phyloP scores from a whole-genome alignment of 306 rosid species.

The Lablab purpureus region DNA sequence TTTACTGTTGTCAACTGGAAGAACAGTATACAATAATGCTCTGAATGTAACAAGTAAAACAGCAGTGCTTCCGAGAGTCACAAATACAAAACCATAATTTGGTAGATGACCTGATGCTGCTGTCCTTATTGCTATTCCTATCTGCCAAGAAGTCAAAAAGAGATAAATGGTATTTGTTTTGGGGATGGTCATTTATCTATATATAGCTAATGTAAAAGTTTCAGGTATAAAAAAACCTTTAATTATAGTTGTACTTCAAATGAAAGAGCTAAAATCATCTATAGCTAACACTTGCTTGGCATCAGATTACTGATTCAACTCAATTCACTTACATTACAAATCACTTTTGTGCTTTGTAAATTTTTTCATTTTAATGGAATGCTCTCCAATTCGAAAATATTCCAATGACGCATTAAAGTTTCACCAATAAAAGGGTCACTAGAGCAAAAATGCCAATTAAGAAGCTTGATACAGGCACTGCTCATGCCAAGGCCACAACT shows the following conservation, averaged over 20 bases:
- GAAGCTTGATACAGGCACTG: background rate
- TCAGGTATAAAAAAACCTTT: too few species aligned
- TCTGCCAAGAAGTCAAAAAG: slow-evolving; percentile 54
- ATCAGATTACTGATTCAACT: background rate
- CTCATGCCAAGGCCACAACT: slow-evolving; percentile 1
- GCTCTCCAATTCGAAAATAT: background rate
- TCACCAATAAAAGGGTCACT: background rate
- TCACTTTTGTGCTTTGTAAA: background rate
- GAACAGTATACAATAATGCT: slow-evolving; percentile 64
- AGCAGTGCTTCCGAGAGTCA: slow-evolving; percentile 89
- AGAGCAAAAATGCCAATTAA: background rate
- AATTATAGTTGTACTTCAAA: background rate
- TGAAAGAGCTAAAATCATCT: slow-evolving; percentile 9
- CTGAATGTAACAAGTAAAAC: slow-evolving; percentile 82
- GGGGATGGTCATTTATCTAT: background rate
- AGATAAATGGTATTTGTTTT: slow-evolving; percentile 14
- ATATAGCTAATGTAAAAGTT: too few species aligned
- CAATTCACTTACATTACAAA: background rate
- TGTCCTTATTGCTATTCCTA: slow-evolving; percentile 78
- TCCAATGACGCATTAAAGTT: background rate
- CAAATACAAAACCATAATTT: slow-evolving; percentile 65
- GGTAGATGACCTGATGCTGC: slow-evolving; percentile 67
- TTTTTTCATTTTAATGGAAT: background rate
- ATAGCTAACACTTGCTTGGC: slow-evolving; percentile 1
- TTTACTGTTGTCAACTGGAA: slow-evolving; percentile 64